Evolutionary conservation across 148 eudicot species (phyloP), one percentile per base, ranked within the genome.

Genomic region (Chenopodium quinoa): DNA sequence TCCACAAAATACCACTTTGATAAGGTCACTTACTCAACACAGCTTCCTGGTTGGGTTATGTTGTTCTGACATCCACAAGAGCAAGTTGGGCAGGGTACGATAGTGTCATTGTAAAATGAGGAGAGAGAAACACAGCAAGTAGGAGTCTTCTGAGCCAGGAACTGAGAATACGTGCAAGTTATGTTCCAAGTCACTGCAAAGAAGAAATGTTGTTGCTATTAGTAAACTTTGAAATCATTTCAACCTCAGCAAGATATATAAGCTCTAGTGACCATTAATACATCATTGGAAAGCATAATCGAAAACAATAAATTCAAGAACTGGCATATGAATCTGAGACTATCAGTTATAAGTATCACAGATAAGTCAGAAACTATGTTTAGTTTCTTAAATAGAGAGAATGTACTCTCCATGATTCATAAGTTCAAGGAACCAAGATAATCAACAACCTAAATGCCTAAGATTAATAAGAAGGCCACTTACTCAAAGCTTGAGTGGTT

Each of bases 151-250:
- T 86, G 90, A 79, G 93, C 78, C 77, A 88, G 58, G 87, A 91
- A 88, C 83, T 92, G 93, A 9, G 93, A 89, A 71, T 91, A 91
- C 34, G 88, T 92, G 87, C 96, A 91, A 44, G 89, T 89, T 80
- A 89, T 84, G 25, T 89, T 89, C 95, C 96, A 92, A n/a, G 93
- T 92, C 96, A 91, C 92, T 89, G 91, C 75, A 62, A 86, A 68
- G 44, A 79, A 62, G 52, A 80, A 70, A 78, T 40, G 34, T 25
- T 74, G 79, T 34, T 67, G 25, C 27, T 4, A 19, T 78, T 23
- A 73, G 44, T 64, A 34, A 34, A 78, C 34, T 48, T 13, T 27
- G 6, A 47, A 79, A 47, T 40, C 34, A 73, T 56, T 67, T 72
- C 67, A 63, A 32, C 60, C 19, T 46, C 29, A 71, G 48, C 14